Conservation (phyloP, 1,284 basidiomycete species). For the Ustilago xerochloae region DNA sequence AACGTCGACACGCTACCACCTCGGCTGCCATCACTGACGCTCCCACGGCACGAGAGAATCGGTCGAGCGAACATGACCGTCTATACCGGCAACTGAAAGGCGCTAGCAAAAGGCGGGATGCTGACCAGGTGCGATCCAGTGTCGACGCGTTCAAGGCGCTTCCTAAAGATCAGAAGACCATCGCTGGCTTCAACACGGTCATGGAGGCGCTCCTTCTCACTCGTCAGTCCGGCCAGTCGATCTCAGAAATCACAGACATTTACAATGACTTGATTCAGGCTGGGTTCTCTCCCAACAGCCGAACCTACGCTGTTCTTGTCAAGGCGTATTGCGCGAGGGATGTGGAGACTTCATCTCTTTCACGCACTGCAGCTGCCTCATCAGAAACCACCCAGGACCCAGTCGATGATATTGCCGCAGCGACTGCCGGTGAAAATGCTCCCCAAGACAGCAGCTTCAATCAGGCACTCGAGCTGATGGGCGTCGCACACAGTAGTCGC, state of each 20-base stretch:
- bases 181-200: conserved; percentile 76
- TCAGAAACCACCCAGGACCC: not conserved
- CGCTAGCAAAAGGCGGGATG: conserved; percentile 25
- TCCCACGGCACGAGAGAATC: not conserved
- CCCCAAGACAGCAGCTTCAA: conserved; percentile 68
- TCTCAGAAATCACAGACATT: conserved; percentile 75
- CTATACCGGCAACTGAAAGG: conserved; percentile 21
- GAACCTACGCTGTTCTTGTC: conserved; percentile 80
- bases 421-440: no score
- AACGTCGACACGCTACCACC: conserved; percentile 13
- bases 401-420: conserved; percentile 8
- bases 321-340: conserved; percentile 79
- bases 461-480: conserved; percentile 74
- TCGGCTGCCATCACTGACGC: not conserved
- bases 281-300: conserved; percentile 76
- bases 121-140: conserved; percentile 9
- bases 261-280: conserved; percentile 82
- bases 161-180: conserved; percentile 48
- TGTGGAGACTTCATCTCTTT: conserved; percentile 70
- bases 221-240: conserved; percentile 73
- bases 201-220: conserved; percentile 73
- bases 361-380: not conserved
- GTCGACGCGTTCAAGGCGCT: conserved; percentile 55
- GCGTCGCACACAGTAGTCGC: conserved; percentile 67
- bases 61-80: conserved; percentile 9